Conservation (phyloP, 2,329 filamentous ascomycete genomes). For the Alternaria solani region DNA sequence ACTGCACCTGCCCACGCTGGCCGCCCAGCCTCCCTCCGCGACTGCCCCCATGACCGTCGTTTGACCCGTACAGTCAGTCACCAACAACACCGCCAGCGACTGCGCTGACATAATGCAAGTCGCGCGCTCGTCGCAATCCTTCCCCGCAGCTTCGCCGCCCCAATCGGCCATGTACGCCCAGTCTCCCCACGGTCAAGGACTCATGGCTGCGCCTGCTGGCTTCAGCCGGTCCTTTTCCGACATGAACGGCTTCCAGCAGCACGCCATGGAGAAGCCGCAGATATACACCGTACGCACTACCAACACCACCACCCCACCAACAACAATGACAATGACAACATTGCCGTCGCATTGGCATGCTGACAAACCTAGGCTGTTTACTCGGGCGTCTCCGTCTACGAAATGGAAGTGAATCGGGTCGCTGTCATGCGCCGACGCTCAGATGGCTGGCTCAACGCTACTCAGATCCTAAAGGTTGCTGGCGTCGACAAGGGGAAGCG, state of each 20-base stretch:
- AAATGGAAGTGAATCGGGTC: slow-evolving; percentile 94
- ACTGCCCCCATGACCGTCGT: slow-evolving; percentile 27
- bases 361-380: slow-evolving; percentile 73
- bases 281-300: slow-evolving; percentile 58
- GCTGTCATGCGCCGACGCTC: slow-evolving; percentile 95
- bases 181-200: slow-evolving; percentile 38
- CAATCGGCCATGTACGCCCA: slow-evolving; percentile 47
- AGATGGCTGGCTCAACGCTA: slow-evolving; percentile 97
- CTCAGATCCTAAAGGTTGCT: slow-evolving; percentile 96
- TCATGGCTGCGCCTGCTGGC: slow-evolving; percentile 46
- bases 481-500: slow-evolving; percentile 97
- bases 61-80: slow-evolving; percentile 23
- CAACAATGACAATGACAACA: too few relatives aligned
- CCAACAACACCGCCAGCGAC: slow-evolving; percentile 21
- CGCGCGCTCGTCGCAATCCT: slow-evolving; percentile 40
- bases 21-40: slow-evolving; percentile 2
- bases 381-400: slow-evolving; percentile 94
- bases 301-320: slow-evolving; percentile 60
- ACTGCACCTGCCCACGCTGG: slow-evolving; percentile 5
- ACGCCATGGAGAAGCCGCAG: slow-evolving; percentile 57
- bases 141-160: slow-evolving; percentile 39
- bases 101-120: slow-evolving; percentile 45
- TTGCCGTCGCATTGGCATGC: slow-evolving; percentile 66
- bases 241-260: slow-evolving; percentile 44
- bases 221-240: slow-evolving; percentile 52